Base-by-base conservation (phyloP, 2,329 filamentous ascomycete genomes). In the Uncinocarpus reesii region DNA sequence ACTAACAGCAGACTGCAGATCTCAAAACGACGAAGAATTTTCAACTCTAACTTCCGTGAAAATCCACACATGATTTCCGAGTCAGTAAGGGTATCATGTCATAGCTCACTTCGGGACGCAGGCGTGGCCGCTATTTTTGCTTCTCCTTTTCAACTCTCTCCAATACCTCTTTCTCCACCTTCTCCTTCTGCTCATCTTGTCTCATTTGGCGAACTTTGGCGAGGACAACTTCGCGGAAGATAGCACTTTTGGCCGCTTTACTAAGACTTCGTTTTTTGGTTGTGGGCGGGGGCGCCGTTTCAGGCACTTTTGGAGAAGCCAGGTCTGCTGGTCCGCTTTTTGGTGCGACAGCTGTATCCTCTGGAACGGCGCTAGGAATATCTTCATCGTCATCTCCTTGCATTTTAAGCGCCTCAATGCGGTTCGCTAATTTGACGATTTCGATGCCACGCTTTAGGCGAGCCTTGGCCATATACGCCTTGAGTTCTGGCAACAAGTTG, bases 401-500 rank as follows among this genome's bases (percentile, higher is more conserved):
- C 73, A 93, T 83, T 71, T 88, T 94, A 71, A 98, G 83, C 26
- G 85, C 78, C 65, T 95, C 87, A 71, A 98, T 96, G 55, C 90
- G 86, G 71, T 95, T 95, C 56, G 87, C 81, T 47, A 98, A 80
- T 71, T 94, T 95, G 74, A 96, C 85, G 61, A 95, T 82, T 69
- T 96, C 87, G 71, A 98, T 93, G 60, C 89, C 90, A 55, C 90
- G 84, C 67, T 84, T 84, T 58, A 98, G 83, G 53, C 88, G 87
- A 49, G 87, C 86, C 68, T 88, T 88, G 54, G 89, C 84, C 68
- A 93, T 87, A 73, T 92, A 94, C 45, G 88, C 84, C 69, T 85
- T 86, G 74, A 98, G 93, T 72, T 98, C 92, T 57, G 92, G 92
- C 66, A 98, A 72, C 78, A 98, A 78, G 75, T 98, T 89, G 79